These are phyloP conservation scores for Lactarius indigo DNA, from an alignment of 768 basidiomycete genomes.

Conservation along the genomic window DNA sequence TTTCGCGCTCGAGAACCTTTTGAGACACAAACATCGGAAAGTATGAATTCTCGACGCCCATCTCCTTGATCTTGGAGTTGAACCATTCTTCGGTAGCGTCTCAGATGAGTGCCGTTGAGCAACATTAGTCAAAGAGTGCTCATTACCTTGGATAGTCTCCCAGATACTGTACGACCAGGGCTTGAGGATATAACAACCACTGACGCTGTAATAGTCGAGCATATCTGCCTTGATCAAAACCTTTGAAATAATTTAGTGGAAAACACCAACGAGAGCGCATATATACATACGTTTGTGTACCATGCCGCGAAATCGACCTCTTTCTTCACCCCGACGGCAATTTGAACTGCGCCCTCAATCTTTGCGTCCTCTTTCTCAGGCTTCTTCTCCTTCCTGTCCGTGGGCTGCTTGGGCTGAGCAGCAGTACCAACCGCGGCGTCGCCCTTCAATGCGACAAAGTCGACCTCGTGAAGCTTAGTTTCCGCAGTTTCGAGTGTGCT, in stretches of 20 bases:
- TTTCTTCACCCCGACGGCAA: slow-evolving; percentile 93
- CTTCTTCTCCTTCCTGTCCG: slow-evolving; percentile 34
- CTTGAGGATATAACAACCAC: slow-evolving; percentile 97
- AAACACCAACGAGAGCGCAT: neutral
- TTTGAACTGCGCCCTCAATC: slow-evolving; percentile 85
- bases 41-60: slow-evolving; percentile 95
- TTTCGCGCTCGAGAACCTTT: slow-evolving; percentile 92
- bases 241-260: slow-evolving; percentile 38
- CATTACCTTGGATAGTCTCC: slow-evolving; percentile 88
- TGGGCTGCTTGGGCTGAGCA: slow-evolving; percentile 35
- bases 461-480: slow-evolving; percentile 64
- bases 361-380: slow-evolving; percentile 68
- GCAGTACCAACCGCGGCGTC: slow-evolving; percentile 38
- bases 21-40: slow-evolving; percentile 98
- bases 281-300: slow-evolving; percentile 79
- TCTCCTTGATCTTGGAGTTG: slow-evolving; percentile 84
- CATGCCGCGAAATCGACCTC: slow-evolving; percentile 92
- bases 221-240: slow-evolving; percentile 98
- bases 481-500: slow-evolving; percentile 64
- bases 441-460: slow-evolving; percentile 60
- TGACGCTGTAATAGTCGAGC: slow-evolving; percentile 98
- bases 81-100: slow-evolving; percentile 71
- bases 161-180: slow-evolving; percentile 98
- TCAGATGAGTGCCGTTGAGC: neutral
- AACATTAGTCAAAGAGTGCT: neutral